Conservation (phyloP, 176 grass and related monocot species). For the Stipa capillata region DNA sequence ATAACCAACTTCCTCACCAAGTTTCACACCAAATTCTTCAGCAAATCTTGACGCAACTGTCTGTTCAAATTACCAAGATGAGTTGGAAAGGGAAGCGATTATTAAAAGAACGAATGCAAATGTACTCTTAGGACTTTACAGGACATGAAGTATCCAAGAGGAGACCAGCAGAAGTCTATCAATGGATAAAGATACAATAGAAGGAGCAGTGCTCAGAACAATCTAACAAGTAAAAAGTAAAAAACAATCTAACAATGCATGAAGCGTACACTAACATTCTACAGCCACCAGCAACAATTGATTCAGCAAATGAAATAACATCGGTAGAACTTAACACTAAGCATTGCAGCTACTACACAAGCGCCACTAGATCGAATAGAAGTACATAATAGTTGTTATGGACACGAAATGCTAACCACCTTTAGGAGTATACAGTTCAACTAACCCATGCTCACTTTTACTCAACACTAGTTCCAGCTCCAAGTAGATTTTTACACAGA, state of each 20-base stretch:
- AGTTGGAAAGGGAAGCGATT: no score
- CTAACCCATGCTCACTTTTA: no score
- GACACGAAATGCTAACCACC: neutral
- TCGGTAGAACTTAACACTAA: neutral
- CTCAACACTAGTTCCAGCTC: neutral
- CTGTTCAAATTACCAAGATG: no score
- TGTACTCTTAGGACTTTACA: no score
- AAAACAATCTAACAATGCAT: neutral
- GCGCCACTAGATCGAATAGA: neutral
- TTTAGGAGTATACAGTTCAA: neutral
- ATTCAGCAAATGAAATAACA: neutral
- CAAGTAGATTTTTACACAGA: neutral
- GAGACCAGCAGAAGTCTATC: no score
- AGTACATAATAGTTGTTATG: neutral
- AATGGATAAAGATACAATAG: no score
- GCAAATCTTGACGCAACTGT: no score
- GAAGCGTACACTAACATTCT: neutral
- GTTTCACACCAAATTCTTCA: no score
- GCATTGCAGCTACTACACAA: neutral
- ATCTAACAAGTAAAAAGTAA: constrained; percentile 13
- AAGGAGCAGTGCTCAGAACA: no score
- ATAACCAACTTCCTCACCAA: no score
- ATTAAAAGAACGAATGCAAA: no score
- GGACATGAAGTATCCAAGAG: no score
- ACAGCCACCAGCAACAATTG: neutral